phyloP scores from a whole-genome alignment of 2,329 filamentous ascomycete genomes.

The Penicillium nordicum region DNA sequence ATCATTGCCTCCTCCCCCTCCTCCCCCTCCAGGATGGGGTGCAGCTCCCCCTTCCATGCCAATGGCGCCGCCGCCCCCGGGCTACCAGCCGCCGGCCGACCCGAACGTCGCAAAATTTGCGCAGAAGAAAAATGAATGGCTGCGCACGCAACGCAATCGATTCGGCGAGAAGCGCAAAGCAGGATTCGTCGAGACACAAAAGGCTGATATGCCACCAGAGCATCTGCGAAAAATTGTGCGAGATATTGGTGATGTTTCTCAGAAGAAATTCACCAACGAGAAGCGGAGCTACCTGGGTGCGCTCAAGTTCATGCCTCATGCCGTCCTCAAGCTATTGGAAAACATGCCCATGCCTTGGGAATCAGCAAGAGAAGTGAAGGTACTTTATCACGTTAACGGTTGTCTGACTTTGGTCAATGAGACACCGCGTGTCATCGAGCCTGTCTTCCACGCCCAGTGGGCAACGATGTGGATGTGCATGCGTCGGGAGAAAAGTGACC shows the following conservation, averaged over 20 bases:
- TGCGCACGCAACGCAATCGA: constrained; percentile 81
- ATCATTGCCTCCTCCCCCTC: constrained; percentile 62
- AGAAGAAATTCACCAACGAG: constrained; percentile 98
- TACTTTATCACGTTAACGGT: constrained; percentile 96
- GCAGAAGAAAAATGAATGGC: constrained; percentile 99
- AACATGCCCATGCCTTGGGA: constrained; percentile 99
- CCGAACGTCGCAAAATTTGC: constrained; percentile 90
- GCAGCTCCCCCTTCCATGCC: constrained; percentile 52
- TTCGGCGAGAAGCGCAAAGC: constrained; percentile 97
- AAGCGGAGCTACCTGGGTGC: constrained; percentile 97
- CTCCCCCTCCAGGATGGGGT: constrained; percentile 67
- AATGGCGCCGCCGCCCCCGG: constrained; percentile 74
- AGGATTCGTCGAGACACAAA: constrained; percentile 95
- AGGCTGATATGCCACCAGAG: constrained; percentile 97
- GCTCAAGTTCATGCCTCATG: constrained; percentile 98
- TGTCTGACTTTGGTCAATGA: constrained; percentile 97
- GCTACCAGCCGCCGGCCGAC: constrained; percentile 75
- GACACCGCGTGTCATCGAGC: constrained; percentile 92
- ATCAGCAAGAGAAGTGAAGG: constrained; percentile 91
- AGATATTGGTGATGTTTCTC: constrained; percentile 97
- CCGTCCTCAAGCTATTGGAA: constrained; percentile 91
- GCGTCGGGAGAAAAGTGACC: constrained; percentile 95
- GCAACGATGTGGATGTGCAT: constrained; percentile 99
- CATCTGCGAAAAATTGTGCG: constrained; percentile 97
- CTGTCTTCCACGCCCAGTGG: constrained; percentile 97